Evolutionary conservation across 2,329 filamentous ascomycete genomes (phyloP).

Genomic region (Claviceps capensis): DNA sequence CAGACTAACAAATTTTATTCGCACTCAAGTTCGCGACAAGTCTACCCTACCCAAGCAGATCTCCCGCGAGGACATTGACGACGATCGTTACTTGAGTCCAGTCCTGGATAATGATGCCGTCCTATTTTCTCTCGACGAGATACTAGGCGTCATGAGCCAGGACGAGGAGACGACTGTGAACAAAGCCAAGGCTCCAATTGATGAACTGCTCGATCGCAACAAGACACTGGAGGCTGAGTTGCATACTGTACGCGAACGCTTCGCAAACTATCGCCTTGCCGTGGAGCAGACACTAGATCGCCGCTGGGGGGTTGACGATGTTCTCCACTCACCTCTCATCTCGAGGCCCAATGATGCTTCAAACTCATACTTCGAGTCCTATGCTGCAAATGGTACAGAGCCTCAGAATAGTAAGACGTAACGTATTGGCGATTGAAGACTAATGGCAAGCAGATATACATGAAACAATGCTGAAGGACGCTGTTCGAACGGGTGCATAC

Average conservation of each 20-base stretch:
- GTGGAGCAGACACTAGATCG: constrained; percentile 55
- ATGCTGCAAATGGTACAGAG: constrained; percentile 42
- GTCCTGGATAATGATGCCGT: constrained; percentile 81
- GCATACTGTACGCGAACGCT: constrained; percentile 44
- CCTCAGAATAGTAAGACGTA: neutral
- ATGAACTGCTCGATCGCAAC: constrained; percentile 34
- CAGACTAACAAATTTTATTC: constrained; percentile 61
- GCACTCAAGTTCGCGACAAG: constrained; percentile 31
- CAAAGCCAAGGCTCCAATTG: constrained; percentile 11
- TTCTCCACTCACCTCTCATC: neutral
- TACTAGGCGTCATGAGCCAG: constrained; percentile 29
- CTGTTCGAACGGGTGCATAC: constrained; percentile 78
- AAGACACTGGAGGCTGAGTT: constrained; percentile 46
- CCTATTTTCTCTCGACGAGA: constrained; percentile 73
- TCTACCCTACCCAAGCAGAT: constrained; percentile 41
- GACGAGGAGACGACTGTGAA: constrained; percentile 22
- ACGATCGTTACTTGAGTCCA: constrained; percentile 72
- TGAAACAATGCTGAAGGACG: constrained; percentile 89
- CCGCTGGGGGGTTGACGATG: constrained; percentile 44
- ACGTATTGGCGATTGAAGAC: neutral
- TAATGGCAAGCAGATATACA: constrained; percentile 54
- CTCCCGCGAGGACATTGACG: constrained; percentile 48
- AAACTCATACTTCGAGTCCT: constrained; percentile 47
- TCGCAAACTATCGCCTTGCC: constrained; percentile 49
- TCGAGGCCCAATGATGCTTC: constrained; percentile 17